Base-by-base conservation (phyloP, 1,284 basidiomycete genomes). In the Rhodotorula sp. region DNA sequence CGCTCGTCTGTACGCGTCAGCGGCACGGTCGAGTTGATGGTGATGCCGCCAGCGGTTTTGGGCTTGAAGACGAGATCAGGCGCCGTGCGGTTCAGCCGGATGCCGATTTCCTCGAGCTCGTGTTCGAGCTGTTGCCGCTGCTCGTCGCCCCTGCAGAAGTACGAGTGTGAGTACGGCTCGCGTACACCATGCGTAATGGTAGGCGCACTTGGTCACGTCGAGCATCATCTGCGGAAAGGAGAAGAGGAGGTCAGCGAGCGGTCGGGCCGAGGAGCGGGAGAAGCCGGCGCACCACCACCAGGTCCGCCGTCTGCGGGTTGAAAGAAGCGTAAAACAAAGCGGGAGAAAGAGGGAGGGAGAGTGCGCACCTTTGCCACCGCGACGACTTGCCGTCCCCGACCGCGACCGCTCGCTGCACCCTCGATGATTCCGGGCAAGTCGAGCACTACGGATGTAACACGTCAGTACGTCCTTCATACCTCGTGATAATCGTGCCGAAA, bases 341-440 rank as follows among this genome's bases (percentile, higher is more conserved):
- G 7, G 44, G 22, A 7, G 36, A 27, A 44, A 19, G 41, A 21
- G 58, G 61, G 41, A 29, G 51, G 39, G 72, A 59, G 44, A 39
- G n/a, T 29, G 79, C 85, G 66, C 75, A 88, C 89, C 92, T 67
- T 91, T 87, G 82, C 82, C 1, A 82, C 82, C 27, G 81, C 80
- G 27, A 99, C 94, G 39, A 99, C 96, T 83, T 99, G 96, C 75
- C 96, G 88, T 61, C 96, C 96, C 79, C 96, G 87, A 48, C 96
- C 96, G 76, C 94, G 88, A 76, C 93, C 91, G 83, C 93, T 91
- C 77, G 91, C 91, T 13, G 96, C 95, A 57, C 95, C 96, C 82
- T 98, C 95, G 34, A 98, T 94, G 80, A 99, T 99, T 83, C 96
- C 96, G 3, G 96, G 96, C 67, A 99, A 83, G 87, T 99, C 96